These are phyloP conservation scores for Tuber calosporum DNA, from an alignment of 495 filamentous ascomycete genomes.

Conservation along the genomic window DNA sequence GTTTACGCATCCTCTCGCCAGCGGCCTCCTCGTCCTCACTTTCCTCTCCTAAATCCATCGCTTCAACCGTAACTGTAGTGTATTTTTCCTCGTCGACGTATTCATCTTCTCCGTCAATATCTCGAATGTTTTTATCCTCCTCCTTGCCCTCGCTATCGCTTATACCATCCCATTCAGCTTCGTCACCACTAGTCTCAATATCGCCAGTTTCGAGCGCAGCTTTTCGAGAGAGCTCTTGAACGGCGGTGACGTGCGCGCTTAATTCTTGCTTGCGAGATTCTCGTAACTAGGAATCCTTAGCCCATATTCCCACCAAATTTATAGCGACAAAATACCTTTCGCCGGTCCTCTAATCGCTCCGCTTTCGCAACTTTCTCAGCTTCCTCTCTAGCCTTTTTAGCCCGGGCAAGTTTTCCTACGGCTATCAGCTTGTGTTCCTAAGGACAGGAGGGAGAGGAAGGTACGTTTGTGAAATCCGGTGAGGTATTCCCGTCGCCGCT, in stretches of 20 bases:
- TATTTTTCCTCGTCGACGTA: constrained; percentile 93
- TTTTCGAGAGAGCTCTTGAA: constrained; percentile 47
- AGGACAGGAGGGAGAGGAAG: neutral
- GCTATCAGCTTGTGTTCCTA: neutral
- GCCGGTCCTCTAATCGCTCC: neutral
- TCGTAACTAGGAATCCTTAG: constrained; percentile 52
- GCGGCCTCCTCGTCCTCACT: constrained; percentile 30
- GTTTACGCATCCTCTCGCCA: constrained; percentile 45
- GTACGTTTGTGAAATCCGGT: constrained; percentile 92
- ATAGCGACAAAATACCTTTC: neutral
- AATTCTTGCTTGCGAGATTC: constrained; percentile 70
- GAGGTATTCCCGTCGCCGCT: constrained; percentile 70
- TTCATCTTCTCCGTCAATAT: constrained; percentile 73
- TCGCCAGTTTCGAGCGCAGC: constrained; percentile 49
- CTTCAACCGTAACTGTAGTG: constrained; percentile 85
- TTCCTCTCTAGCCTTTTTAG: neutral
- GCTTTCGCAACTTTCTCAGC: neutral
- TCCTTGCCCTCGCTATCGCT: constrained; percentile 40
- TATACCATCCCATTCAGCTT: constrained; percentile 36
- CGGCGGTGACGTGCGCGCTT: constrained; percentile 64
- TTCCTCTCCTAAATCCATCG: constrained; percentile 58
- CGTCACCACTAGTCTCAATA: constrained; percentile 33
- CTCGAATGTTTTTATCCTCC: constrained; percentile 11
- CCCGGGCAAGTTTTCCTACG: neutral
- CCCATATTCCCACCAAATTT: neutral